Percentiles rank a stretch among this genome's conserved stretches.
These are phyloP conservation scores for Stereum hirsutum DNA, from an alignment of 1,284 basidiomycete species.

Conservation along the genomic window DNA sequence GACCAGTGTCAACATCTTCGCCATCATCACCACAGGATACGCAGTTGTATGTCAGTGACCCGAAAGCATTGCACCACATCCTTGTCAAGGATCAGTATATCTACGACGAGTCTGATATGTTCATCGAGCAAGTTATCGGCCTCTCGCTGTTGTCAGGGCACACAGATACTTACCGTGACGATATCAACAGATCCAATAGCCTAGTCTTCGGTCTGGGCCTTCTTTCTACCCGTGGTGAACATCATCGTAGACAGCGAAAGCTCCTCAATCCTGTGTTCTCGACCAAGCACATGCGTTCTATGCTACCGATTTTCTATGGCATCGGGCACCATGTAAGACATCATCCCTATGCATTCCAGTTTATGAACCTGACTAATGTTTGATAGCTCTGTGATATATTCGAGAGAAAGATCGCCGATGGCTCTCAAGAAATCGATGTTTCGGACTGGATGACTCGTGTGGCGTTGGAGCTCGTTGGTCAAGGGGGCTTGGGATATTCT, in stretches of 20 bases:
- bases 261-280: conserved; percentile 11
- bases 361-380: neutral
- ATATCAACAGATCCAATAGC: no score
- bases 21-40: no score
- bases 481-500: neutral
- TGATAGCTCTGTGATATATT: neutral
- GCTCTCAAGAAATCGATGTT: neutral
- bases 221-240: neutral
- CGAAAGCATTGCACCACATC: conserved; percentile 16
- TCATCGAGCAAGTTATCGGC: no score
- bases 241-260: conserved; percentile 13
- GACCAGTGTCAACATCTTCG: neutral
- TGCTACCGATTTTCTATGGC: conserved; percentile 17
- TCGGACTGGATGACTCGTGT: conserved; percentile 1
- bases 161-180: no score
- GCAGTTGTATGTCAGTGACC: conserved; percentile 16
- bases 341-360: neutral
- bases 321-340: neutral
- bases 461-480: neutral
- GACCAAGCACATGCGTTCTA: conserved; percentile 17
- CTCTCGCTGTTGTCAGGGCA: no score
- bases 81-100: conserved; percentile 17
- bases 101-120: conserved; percentile 17
- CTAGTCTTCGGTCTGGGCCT: neutral
- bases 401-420: no score